Percentiles rank a stretch among this genome's conserved stretches.
These are phyloP conservation scores for Amoebophrya sp. DNA, from an alignment of 169 alveolate genomes.

Conservation along the genomic window DNA sequence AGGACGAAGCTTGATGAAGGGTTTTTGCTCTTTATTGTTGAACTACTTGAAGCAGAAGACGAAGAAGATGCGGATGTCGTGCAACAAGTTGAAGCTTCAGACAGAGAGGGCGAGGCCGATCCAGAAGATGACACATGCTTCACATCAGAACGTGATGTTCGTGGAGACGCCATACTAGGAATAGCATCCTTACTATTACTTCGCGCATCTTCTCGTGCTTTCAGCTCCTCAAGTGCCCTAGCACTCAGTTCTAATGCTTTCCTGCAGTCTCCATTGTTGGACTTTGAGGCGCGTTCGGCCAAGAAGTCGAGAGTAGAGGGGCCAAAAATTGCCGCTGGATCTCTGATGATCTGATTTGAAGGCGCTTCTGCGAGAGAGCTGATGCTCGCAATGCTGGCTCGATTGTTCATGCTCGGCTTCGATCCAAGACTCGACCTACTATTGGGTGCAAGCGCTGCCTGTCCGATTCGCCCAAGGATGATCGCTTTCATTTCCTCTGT, in stretches of 20 bases:
- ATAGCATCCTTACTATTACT: too few species aligned
- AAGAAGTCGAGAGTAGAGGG: neutral
- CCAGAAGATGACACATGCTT: neutral
- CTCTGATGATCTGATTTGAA: neutral
- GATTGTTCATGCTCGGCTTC: neutral
- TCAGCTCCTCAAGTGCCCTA: neutral
- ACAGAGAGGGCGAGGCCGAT: neutral
- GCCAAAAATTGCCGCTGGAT: neutral
- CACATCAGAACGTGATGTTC: neutral
- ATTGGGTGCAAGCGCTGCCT: neutral
- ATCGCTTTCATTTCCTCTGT: neutral
- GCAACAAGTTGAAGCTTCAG: too few species aligned
- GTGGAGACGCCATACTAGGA: too few species aligned
- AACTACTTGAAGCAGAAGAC: neutral
- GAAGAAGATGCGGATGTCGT: neutral
- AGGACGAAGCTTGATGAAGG: neutral
- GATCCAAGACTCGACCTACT: neutral
- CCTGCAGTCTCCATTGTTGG: conserved; percentile 2
- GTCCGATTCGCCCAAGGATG: neutral
- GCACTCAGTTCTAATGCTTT: neutral
- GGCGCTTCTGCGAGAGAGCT: neutral
- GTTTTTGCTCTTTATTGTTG: neutral
- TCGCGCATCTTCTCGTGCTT: neutral
- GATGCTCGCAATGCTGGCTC: neutral
- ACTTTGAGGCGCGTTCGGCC: neutral